Evolutionary conservation across 805 yeast species (phyloP).

Genomic region (Scheffersomyces coipomensis): DNA sequence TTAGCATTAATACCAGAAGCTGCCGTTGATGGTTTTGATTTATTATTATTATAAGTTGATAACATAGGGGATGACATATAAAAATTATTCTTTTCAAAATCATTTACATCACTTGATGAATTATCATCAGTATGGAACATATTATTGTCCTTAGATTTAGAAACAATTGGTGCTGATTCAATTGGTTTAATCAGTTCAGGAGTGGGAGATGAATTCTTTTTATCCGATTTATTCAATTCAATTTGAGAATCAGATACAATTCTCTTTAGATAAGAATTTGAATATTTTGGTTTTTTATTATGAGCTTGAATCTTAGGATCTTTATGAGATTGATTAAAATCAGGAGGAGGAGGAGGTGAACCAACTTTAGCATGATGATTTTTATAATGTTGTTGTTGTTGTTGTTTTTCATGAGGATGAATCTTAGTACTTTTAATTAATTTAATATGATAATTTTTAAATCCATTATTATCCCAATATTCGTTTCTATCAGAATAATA

Average conservation of each 20-base stretch:
- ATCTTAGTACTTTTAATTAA: conserved; percentile 27
- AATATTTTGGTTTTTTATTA: conserved; percentile 33
- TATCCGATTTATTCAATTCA: conserved; percentile 5
- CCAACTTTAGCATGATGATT: background rate
- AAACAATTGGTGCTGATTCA: too few relatives aligned
- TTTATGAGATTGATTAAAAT: background rate
- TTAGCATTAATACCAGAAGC: background rate
- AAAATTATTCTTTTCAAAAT: conserved; percentile 33
- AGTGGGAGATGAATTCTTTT: too few relatives aligned
- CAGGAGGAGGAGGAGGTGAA: background rate
- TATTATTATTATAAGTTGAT: conserved; percentile 12
- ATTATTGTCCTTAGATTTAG: too few relatives aligned
- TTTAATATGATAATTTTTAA: conserved; percentile 55
- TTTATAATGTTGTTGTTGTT: background rate
- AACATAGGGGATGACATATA: conserved; percentile 37
- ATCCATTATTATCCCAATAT: conserved; percentile 76
- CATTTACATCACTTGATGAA: conserved; percentile 21
- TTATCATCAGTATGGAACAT: conserved; percentile 5
- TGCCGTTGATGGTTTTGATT: background rate
- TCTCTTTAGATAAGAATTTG: conserved; percentile 34
- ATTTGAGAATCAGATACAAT: conserved; percentile 27
- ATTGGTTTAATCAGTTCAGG: too few relatives aligned
- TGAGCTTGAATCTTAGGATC: conserved; percentile 15
- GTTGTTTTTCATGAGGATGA: background rate
- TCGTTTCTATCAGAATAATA: conserved; percentile 50